Base-by-base conservation (phyloP, 805 yeast species). In the Osmozyma mogii region DNA sequence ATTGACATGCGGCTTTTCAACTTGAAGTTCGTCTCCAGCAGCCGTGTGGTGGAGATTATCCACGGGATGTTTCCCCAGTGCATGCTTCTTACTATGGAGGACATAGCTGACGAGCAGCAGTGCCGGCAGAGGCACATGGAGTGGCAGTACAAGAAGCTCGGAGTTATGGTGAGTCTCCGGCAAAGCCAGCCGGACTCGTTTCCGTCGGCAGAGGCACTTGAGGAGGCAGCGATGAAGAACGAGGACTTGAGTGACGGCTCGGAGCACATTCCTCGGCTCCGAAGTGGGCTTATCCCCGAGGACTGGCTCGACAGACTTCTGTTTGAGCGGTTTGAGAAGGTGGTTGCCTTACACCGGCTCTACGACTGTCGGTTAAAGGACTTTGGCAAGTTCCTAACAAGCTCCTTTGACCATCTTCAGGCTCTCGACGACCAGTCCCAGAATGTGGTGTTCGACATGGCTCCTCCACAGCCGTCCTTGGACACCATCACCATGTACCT, bases 1-100 rank as follows among this genome's bases (percentile, higher is more conserved):
- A 6, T 21, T 6, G 23, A 21, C 23, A 6, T 10, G 11, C 6
- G n/a, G 11, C n/a, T 21, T 6, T 21, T 21, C 23, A 21, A 21
- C 23, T 21, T 10, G 13, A 21, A 21, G 23, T 21, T 21, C n/a
- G 23, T 21, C 13, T 6, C 7, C 6, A 13, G 13, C 6, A 10
- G 11, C 23, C 23, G 16, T 45, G 54, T 16, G 27, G 38, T 13
- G 29, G 34, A 7, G 28, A 37, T 17, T 25, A 40, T 38, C 6
- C 30, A 18, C 12, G 8, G 14, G 14, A 11, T 24, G 8, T 32
- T 26, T 17, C 38, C 36, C 11, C n/a, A n/a, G n/a, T 25, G 24
- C 12, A 17, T 36, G 4, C 22, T 31, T 6, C 15, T 28, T 2
- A 35, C 29, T 17, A 10, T 19, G 1, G 10, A 9, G 10, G 3